Percentiles rank a stretch among this genome's conserved stretches.
Conservation (phyloP, 495 filamentous ascomycete species). For the Hypoxylon crocopeplum region DNA sequence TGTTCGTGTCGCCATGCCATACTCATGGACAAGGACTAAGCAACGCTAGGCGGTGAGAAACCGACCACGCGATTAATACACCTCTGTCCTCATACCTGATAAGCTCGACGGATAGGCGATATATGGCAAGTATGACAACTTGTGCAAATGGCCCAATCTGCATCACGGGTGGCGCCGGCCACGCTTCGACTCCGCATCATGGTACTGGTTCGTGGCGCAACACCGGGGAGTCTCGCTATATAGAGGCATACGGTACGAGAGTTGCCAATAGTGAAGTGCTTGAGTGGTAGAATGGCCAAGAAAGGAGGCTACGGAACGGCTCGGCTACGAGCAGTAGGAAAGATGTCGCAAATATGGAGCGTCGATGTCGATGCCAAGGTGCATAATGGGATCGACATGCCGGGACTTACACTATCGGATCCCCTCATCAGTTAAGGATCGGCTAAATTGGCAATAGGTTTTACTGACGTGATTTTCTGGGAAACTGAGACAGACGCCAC, state of each 20-base stretch:
- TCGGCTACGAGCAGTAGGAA: background rate
- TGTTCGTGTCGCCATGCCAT: background rate
- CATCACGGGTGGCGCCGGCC: background rate
- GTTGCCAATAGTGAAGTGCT: background rate
- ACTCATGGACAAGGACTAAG: background rate
- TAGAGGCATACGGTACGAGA: background rate
- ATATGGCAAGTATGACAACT: background rate
- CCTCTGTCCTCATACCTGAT: background rate
- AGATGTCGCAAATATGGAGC: background rate
- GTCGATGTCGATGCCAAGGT: background rate
- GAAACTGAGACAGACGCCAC: background rate
- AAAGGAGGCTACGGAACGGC: background rate
- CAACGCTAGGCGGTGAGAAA: background rate
- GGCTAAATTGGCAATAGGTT: background rate
- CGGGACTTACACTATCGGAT: background rate
- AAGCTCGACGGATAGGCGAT: background rate
- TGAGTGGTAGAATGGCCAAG: background rate
- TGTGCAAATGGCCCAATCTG: background rate
- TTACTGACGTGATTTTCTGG: background rate
- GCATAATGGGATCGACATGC: background rate
- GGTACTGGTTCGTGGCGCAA: background rate
- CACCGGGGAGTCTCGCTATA: background rate
- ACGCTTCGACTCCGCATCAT: background rate
- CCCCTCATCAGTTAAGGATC: background rate
- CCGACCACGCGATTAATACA: background rate